phyloP scores from a whole-genome alignment of 352 stramenopile genomes.

The Phytophthora citricola region DNA sequence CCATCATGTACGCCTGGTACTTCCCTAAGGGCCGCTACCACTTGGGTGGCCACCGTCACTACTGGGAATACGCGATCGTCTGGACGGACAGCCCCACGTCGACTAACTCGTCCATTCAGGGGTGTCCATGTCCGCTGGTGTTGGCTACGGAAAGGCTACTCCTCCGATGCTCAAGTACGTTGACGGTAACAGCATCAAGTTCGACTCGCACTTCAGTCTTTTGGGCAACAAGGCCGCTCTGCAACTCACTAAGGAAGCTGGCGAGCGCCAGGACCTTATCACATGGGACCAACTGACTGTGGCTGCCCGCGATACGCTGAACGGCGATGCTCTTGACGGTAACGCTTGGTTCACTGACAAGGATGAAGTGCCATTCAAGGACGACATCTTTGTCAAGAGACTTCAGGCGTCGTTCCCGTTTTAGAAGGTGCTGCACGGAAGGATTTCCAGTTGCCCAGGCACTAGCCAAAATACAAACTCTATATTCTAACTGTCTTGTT shows the following conservation, averaged over 20 bases:
- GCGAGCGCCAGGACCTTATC: slow-evolving; percentile 38
- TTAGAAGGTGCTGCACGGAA: slow-evolving; percentile 6
- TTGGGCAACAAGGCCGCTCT: slow-evolving; percentile 23
- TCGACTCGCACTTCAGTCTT: slow-evolving; percentile 31
- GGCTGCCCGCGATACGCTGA: slow-evolving; percentile 27
- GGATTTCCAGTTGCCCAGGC: no score
- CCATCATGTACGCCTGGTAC: slow-evolving; percentile 41
- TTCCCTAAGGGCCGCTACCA: slow-evolving; percentile 48
- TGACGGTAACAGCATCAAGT: slow-evolving; percentile 32
- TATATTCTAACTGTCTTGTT: no score
- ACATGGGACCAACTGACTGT: slow-evolving; percentile 38
- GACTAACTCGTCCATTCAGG: slow-evolving; percentile 29
- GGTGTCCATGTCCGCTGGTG: slow-evolving; percentile 32
- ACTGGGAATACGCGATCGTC: slow-evolving; percentile 51
- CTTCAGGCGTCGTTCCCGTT: slow-evolving; percentile 19
- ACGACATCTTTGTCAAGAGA: slow-evolving; percentile 15
- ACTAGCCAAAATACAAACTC: no score
- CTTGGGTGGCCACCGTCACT: slow-evolving; percentile 41
- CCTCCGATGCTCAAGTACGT: slow-evolving; percentile 36
- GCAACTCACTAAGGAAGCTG: slow-evolving; percentile 24
- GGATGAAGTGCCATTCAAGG: slow-evolving; percentile 25
- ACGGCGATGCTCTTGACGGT: slow-evolving; percentile 14
- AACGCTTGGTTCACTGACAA: slow-evolving; percentile 15
- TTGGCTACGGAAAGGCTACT: slow-evolving; percentile 32
- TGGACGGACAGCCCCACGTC: slow-evolving; percentile 40